Evolutionary conservation across 495 filamentous ascomycete genomes (phyloP).

Genomic region (Penicillium canariense): DNA sequence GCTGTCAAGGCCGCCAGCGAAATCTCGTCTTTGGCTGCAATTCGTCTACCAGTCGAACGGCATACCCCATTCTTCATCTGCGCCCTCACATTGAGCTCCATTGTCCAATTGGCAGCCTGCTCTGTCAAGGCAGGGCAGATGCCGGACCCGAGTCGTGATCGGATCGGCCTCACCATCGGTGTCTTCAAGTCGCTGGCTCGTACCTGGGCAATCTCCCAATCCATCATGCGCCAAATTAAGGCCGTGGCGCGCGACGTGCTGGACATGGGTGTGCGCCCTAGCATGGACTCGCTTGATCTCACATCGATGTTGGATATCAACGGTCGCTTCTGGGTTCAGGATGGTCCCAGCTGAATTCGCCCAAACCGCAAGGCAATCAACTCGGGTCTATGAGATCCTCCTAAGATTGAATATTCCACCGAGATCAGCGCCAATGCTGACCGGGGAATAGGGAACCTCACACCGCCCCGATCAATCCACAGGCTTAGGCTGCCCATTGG

Average conservation of each 20-base stretch:
- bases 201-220: conserved; percentile 75
- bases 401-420: neutral
- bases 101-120: conserved; percentile 59
- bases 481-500: too few species aligned
- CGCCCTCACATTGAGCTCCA: conserved; percentile 60
- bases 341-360: conserved; percentile 17
- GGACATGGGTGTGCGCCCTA: conserved; percentile 43
- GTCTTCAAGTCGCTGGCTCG: conserved; percentile 70
- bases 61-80: conserved; percentile 92
- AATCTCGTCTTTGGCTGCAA: conserved; percentile 73
- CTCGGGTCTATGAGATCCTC: neutral
- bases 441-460: neutral
- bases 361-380: neutral
- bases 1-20: conserved; percentile 74
- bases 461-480: too few species aligned
- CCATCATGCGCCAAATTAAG: conserved; percentile 70
- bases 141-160: conserved; percentile 68
- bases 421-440: neutral
- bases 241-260: conserved; percentile 48
- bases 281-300: conserved; percentile 43
- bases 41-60: conserved; percentile 66
- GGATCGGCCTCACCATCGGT: conserved; percentile 77
- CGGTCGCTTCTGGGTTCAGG: conserved; percentile 40
- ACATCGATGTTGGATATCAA: conserved; percentile 35
- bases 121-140: conserved; percentile 70